Conservation (phyloP, 2,329 filamentous ascomycete genomes). For the Fusarium nurragi region DNA sequence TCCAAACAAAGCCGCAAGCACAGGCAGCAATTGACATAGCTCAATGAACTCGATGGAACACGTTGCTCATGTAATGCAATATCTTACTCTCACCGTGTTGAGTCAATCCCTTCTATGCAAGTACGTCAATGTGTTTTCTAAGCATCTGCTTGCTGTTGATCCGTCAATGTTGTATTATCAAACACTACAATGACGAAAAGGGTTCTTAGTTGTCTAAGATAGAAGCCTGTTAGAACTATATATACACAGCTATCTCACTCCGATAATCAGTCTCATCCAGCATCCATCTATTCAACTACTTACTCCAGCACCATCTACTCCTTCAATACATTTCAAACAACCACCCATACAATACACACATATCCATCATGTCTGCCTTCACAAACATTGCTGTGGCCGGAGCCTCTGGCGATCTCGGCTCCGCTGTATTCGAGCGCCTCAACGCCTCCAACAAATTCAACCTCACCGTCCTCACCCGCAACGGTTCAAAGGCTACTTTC, state of each 20-base stretch:
- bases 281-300: background rate
- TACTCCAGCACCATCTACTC: background rate
- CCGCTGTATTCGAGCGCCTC: constrained; percentile 45
- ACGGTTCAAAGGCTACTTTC: constrained; percentile 53
- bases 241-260: background rate
- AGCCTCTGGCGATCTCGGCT: constrained; percentile 50
- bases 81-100: no score
- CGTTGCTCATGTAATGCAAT: background rate
- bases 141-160: background rate
- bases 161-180: constrained; percentile 1
- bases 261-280: background rate
- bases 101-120: no score
- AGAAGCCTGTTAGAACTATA: background rate
- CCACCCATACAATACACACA: background rate
- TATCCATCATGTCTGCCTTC: constrained; percentile 44
- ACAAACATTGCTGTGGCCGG: constrained; percentile 53
- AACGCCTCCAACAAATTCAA: constrained; percentile 48
- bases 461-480: constrained; percentile 50
- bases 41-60: background rate
- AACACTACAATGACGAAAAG: background rate
- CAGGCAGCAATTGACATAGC: background rate
- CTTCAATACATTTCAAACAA: background rate
- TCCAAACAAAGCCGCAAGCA: background rate
- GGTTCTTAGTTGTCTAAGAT: background rate
- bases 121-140: background rate